Evolutionary conservation across 495 filamentous ascomycete species (phyloP).

Genomic region (Xanthoparmelia taractica): DNA sequence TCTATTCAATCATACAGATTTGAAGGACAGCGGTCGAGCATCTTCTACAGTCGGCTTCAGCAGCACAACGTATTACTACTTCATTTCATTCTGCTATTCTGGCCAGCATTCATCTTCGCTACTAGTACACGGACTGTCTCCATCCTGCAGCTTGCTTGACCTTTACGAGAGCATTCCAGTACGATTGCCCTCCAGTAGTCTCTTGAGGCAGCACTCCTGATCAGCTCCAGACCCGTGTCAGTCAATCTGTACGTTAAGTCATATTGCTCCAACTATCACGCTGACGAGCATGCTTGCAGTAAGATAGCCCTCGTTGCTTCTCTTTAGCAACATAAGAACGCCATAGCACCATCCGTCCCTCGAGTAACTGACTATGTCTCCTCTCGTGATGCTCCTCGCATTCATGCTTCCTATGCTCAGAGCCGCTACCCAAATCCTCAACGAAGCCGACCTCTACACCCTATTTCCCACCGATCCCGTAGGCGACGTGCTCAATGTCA

Average conservation of each 20-base stretch:
- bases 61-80: slow-evolving; percentile 1
- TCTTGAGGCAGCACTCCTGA: background rate
- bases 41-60: background rate
- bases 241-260: background rate
- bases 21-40: background rate
- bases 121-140: background rate
- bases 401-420: background rate
- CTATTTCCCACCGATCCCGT: background rate
- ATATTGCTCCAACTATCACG: background rate
- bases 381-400: slow-evolving; percentile 1
- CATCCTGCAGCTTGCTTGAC: background rate
- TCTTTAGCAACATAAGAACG: background rate
- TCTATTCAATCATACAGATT: background rate
- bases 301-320: background rate
- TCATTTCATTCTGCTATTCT: background rate
- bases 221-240: background rate
- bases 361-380: background rate
- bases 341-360: background rate
- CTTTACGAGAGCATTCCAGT: background rate
- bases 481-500: slow-evolving; percentile 3
- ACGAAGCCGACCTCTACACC: background rate
- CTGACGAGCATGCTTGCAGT: background rate
- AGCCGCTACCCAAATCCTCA: background rate
- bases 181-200: background rate
- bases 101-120: background rate